Percentiles rank a stretch among this genome's conserved stretches.
These are phyloP conservation scores for Yamadazyma taylorii DNA, from an alignment of 1,139 yeast genomes.

Conservation along the genomic window DNA sequence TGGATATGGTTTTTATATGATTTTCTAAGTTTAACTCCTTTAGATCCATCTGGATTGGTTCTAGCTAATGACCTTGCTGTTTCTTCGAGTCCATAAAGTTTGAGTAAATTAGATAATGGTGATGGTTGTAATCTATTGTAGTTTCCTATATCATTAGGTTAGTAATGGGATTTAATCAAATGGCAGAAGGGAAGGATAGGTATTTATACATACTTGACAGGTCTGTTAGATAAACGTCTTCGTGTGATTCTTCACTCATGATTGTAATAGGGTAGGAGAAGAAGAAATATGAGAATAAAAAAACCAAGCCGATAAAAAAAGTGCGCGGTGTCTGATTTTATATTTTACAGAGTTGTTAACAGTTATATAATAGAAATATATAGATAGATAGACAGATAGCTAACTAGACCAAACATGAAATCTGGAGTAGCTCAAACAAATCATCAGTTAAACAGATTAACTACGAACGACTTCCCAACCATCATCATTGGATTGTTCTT, in stretches of 20 bases:
- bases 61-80: conserved; percentile 82
- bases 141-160: conserved; percentile 12
- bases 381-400: too few species aligned
- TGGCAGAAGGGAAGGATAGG: too few species aligned
- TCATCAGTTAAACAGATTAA: conserved; percentile 16
- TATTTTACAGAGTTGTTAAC: too few species aligned
- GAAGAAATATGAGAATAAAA: too few species aligned
- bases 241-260: not conserved
- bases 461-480: conserved; percentile 65
- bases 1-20: conserved; percentile 89
- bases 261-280: not conserved
- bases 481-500: conserved; percentile 14
- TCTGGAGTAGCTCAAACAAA: too few species aligned
- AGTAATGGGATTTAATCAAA: conserved; percentile 6
- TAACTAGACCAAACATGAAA: too few species aligned
- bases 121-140: conserved; percentile 47
- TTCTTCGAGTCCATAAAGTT: conserved; percentile 63
- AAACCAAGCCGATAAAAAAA: too few species aligned
- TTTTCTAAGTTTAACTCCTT: conserved; percentile 88
- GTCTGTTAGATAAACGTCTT: conserved; percentile 13
- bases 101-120: conserved; percentile 68
- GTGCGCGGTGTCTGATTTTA: too few species aligned
- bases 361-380: too few species aligned
- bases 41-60: conserved; percentile 83
- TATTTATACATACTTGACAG: conserved; percentile 14